These are phyloP conservation scores for Candida michaelii DNA, from an alignment of 805 yeast species.

Conservation along the genomic window DNA sequence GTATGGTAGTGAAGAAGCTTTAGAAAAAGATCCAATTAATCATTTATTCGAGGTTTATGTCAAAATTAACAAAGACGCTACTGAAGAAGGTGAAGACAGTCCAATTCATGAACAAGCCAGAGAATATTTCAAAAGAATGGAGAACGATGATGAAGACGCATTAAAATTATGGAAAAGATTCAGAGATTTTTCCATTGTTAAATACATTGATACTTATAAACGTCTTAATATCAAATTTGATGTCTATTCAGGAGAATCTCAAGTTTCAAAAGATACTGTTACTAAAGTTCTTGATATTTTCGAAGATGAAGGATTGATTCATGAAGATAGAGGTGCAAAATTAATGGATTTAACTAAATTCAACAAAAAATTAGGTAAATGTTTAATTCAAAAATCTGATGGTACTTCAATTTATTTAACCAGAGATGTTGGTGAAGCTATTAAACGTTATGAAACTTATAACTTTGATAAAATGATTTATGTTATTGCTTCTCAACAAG, in stretches of 20 bases:
- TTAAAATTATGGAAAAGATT: constrained; percentile 78
- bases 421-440: constrained; percentile 96
- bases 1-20: constrained; percentile 76
- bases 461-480: constrained; percentile 94
- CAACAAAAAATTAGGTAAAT: constrained; percentile 91
- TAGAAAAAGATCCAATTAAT: constrained; percentile 80
- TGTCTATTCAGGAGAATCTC: constrained; percentile 93
- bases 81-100: constrained; percentile 55
- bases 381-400: constrained; percentile 88
- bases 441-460: constrained; percentile 79
- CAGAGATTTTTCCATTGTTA: constrained; percentile 86
- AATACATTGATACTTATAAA: constrained; percentile 83
- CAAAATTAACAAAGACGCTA: constrained; percentile 74
- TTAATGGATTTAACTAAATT: constrained; percentile 80
- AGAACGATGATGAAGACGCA: constrained; percentile 85
- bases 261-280: constrained; percentile 76
- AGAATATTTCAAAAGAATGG: constrained; percentile 86
- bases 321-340: constrained; percentile 88
- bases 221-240: constrained; percentile 89
- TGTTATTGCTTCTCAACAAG: constrained; percentile 96
- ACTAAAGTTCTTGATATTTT: constrained; percentile 60
- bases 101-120: constrained; percentile 80
- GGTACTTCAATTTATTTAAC: constrained; percentile 94
- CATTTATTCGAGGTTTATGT: constrained; percentile 96
- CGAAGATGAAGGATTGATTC: constrained; percentile 65